Conservation (phyloP, 2,329 filamentous ascomycete genomes). For the Fusarium lateritium region DNA sequence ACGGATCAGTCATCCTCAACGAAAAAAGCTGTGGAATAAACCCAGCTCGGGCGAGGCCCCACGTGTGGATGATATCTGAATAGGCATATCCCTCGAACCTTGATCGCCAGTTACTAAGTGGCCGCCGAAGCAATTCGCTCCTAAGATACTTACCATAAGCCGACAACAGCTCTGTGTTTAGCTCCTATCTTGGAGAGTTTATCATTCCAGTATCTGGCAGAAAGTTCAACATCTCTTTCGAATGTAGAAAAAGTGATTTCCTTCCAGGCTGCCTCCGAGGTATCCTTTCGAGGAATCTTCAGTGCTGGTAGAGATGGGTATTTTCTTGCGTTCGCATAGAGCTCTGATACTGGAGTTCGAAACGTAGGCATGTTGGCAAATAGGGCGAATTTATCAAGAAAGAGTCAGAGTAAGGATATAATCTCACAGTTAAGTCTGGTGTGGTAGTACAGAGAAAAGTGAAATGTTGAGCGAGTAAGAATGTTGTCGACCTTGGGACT, state of each 20-base stretch:
- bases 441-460: too few species aligned
- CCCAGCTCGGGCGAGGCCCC: slow-evolving; percentile 38
- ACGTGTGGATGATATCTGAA: slow-evolving; percentile 35
- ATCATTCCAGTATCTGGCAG: slow-evolving; percentile 31
- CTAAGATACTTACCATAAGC: slow-evolving; percentile 30
- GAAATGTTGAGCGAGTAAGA: too few species aligned
- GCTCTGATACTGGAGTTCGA: slow-evolving; percentile 13
- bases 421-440: too few species aligned
- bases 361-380: slow-evolving; percentile 1
- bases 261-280: slow-evolving; percentile 7
- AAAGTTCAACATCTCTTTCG: slow-evolving; percentile 17
- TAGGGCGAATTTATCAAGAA: too few species aligned
- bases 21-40: slow-evolving; percentile 43
- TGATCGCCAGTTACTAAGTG: background rate
- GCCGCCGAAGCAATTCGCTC: too few species aligned
- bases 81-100: slow-evolving; percentile 41
- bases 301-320: slow-evolving; percentile 27
- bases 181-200: background rate
- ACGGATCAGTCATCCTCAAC: slow-evolving; percentile 32
- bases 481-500: too few species aligned
- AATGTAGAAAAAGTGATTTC: slow-evolving; percentile 28
- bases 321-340: slow-evolving; percentile 2
- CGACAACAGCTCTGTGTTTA: slow-evolving; percentile 27
- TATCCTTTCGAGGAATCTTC: slow-evolving; percentile 13
- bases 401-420: too few species aligned